Base-by-base conservation (phyloP, 352 stramenopile species). In the Hyaloperonospora brassicae region DNA sequence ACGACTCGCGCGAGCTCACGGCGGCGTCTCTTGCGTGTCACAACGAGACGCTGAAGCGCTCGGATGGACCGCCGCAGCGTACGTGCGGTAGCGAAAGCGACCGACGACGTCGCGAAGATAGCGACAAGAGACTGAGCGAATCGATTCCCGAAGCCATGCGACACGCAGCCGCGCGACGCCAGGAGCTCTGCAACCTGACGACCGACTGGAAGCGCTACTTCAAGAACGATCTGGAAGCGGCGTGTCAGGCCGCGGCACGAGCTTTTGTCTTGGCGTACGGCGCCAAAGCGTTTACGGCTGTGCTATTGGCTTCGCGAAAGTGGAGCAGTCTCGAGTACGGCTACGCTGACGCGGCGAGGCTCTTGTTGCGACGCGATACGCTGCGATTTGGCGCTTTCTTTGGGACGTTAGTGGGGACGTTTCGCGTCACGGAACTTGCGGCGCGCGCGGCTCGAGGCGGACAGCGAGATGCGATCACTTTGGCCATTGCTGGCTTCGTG, bases 331-430 rank as follows among this genome's bases (percentile, higher is more conserved):
- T 83, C 5, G 78, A 89, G 52, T 86, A 89, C 46, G 76, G 76
- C 47, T 89, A 89, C 57, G 77, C 82, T 5, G 79, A 92, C 47
- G 81, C 76, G 10, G 72, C 84, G 35, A 80, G 78, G 10, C 63
- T 89, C 46, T 61, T 94, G 24, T 50, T 88, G 27, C 71, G 72
- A 11, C 51, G 59, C 17, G 84, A 90, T 51, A 90, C 81, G 31
- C 69, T 91, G 44, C 79, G 79, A 44, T 93, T 92, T 47, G 81
- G 81, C 43, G 72, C 72, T 8, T 94, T 92, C 59, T 76, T 87
- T 12, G 84, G 79, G 9, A 73, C 66, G 35, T 68, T 94, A 40
- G 84, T 94, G 10, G 84, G 79, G 13, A 65, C 76, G 9, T 92
- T 87, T 55, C 74, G 78, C 3, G 44, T 81, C 40, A 78, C 78